These are phyloP conservation scores for Penicillium sp. DNA, from an alignment of 2,329 filamentous ascomycete species.

Conservation along the genomic window DNA sequence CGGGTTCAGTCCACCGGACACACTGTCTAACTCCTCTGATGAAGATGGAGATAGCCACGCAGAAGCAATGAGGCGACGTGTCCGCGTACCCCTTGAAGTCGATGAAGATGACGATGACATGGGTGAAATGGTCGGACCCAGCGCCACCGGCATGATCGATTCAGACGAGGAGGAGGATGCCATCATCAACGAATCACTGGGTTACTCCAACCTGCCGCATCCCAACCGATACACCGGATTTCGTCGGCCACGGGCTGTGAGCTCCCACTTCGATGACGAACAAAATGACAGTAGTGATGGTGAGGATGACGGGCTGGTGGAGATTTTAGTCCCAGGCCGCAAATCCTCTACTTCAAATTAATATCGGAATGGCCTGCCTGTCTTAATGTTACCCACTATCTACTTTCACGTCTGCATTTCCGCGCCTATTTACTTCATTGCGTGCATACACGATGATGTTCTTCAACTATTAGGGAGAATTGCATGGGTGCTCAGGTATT, in stretches of 20 bases:
- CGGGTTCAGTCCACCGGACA: constrained; percentile 41
- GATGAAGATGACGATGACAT: constrained; percentile 55
- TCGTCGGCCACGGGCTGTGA: constrained; percentile 32
- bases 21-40: constrained; percentile 45
- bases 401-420: constrained; percentile 9
- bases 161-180: constrained; percentile 56
- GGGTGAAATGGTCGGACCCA: constrained; percentile 50
- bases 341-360: constrained; percentile 32
- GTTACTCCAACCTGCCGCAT: constrained; percentile 66
- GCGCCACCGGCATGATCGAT: constrained; percentile 49
- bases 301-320: constrained; percentile 46
- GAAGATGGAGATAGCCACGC: constrained; percentile 39
- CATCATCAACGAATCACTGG: constrained; percentile 63
- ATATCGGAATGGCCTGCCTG: neutral
- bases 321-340: constrained; percentile 46
- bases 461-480: constrained; percentile 1
- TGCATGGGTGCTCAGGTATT: constrained; percentile 5
- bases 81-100: constrained; percentile 59
- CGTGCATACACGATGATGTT: constrained; percentile 5
- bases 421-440: neutral
- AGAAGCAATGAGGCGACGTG: constrained; percentile 41
- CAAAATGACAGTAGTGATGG: constrained; percentile 48
- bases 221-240: constrained; percentile 44
- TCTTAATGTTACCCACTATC: neutral
- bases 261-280: constrained; percentile 37